Base-by-base conservation (phyloP, 192 early-diverging fungal species). In the Backusella luteola region DNA sequence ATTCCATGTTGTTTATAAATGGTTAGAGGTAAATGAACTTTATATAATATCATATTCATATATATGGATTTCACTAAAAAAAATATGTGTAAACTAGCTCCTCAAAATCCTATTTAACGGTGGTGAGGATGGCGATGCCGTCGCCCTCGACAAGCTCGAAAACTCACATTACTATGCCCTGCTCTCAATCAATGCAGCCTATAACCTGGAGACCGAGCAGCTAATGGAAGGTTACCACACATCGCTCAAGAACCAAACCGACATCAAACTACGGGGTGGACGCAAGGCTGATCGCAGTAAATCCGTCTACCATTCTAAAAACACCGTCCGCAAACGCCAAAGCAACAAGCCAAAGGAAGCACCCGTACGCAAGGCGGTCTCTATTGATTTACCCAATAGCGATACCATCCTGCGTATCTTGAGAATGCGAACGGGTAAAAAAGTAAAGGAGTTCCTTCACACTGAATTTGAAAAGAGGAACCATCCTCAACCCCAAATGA, bases 41-140 rank as follows among this genome's bases (percentile, higher is more conserved):
- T 32, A 32, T 32, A 32, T 32, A 32, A 32, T 32, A 32, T 32
- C 32, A 32, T 32, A 32, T 32, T 32, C 32, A 32, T 32, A 32
- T 32, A 32, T 3, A 32, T 32, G 32, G 32, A 32, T 32, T 32
- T 32, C 0, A 32, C 32, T 32, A 63, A 39, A 41, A 39, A 21
- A 3, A 21, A 21, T 15, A 1, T 39, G 44, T 32, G 44, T 32
- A 29, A 42, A 14, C 15, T 3, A 15, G 77, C 88, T 93, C 21
- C 84, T 95, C 38, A 92, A 93, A 80, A 80, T 90, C 71, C 89
- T 91, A 71, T 89, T 93, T 79, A 89, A 91, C 59, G 93, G 91
- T 67, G 92, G 91, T 32, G 86, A 88, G 66, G 90, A 92, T 67
- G 87, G 84, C 46, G 91, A 92, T 74, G 90, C 87, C 14, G 86